Percentiles rank a stretch among this genome's conserved stretches.
Conservation (phyloP, 495 filamentous ascomycete species). For the Podospora pseudopauciseta region DNA sequence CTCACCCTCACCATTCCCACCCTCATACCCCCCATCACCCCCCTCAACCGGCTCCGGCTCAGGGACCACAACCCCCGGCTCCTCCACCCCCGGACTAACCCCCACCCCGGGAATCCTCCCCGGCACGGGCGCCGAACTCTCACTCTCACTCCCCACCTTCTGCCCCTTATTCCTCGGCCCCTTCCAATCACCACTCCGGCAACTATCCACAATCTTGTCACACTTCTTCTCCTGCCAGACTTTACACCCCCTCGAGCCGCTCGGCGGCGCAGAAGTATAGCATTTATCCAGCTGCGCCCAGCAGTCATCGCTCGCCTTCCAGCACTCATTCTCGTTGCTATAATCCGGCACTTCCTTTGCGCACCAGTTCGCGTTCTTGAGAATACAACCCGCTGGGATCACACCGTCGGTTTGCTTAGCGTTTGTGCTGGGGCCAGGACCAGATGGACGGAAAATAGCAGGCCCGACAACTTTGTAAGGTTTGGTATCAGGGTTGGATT, state of each 20-base stretch:
- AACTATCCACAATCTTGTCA: conserved; percentile 45
- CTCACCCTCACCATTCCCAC: not conserved
- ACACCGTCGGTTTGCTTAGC: conserved; percentile 38
- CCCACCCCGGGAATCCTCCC: not conserved
- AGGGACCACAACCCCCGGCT: too few species aligned
- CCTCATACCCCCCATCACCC: not conserved
- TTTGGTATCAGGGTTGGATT: conserved; percentile 23
- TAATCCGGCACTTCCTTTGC: conserved; percentile 55
- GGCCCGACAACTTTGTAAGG: conserved; percentile 62
- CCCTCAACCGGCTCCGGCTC: not conserved
- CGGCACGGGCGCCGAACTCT: conserved; percentile 2
- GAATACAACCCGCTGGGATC: conserved; percentile 51
- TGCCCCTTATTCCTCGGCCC: conserved; percentile 58
- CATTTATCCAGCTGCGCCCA: conserved; percentile 56
- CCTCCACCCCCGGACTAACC: too few species aligned
- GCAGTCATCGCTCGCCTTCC: conserved; percentile 49
- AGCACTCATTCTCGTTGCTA: conserved; percentile 55
- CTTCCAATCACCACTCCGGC: conserved; percentile 44
- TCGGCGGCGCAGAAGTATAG: conserved; percentile 53
- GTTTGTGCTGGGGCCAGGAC: conserved; percentile 13
- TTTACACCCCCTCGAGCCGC: conserved; percentile 55
- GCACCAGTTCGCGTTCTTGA: conserved; percentile 72
- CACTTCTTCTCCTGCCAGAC: conserved; percentile 58
- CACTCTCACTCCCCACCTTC: conserved; percentile 32
- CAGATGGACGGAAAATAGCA: conserved; percentile 38